These are phyloP conservation scores for Podaxis pistillaris DNA, from an alignment of 768 basidiomycete genomes.

Conservation along the genomic window DNA sequence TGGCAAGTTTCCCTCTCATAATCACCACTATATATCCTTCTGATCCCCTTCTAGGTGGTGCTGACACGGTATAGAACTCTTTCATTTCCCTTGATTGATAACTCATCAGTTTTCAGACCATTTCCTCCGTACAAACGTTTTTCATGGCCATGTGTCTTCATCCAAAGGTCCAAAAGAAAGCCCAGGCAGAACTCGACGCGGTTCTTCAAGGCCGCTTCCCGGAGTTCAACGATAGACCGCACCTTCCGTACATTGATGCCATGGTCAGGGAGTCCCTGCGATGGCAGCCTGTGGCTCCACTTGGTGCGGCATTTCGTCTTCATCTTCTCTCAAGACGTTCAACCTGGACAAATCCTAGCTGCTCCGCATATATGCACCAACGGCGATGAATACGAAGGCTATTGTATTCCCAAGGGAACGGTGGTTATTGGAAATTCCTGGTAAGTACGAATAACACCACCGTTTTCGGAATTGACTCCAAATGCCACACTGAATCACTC, in stretches of 20 bases:
- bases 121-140: slow-evolving; percentile 17
- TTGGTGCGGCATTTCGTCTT: slow-evolving; percentile 13
- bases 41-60: slow-evolving; percentile 5
- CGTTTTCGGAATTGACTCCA: not conserved
- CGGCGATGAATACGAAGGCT: slow-evolving; percentile 27
- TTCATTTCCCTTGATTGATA: not conserved
- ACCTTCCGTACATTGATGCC: slow-evolving; percentile 33
- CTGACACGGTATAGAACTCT: slow-evolving; percentile 12
- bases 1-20: not conserved
- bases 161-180: slow-evolving; percentile 18
- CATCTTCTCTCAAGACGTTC: not conserved
- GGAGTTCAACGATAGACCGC: slow-evolving; percentile 21
- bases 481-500: not conserved
- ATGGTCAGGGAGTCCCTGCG: slow-evolving; percentile 35
- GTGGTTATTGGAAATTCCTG: slow-evolving; percentile 23
- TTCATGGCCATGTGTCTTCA: slow-evolving; percentile 20
- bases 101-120: slow-evolving; percentile 8
- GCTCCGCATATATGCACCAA: slow-evolving; percentile 30
- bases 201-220: slow-evolving; percentile 30
- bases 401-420: slow-evolving; percentile 27
- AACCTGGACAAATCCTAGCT: slow-evolving; percentile 14
- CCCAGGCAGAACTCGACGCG: slow-evolving; percentile 17
- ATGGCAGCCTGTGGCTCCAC: slow-evolving; percentile 31
- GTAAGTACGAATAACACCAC: slow-evolving; percentile 4
- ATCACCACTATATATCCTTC: not conserved